phyloP scores from a whole-genome alignment of 768 basidiomycete species.

The Boletellus emodensis region DNA sequence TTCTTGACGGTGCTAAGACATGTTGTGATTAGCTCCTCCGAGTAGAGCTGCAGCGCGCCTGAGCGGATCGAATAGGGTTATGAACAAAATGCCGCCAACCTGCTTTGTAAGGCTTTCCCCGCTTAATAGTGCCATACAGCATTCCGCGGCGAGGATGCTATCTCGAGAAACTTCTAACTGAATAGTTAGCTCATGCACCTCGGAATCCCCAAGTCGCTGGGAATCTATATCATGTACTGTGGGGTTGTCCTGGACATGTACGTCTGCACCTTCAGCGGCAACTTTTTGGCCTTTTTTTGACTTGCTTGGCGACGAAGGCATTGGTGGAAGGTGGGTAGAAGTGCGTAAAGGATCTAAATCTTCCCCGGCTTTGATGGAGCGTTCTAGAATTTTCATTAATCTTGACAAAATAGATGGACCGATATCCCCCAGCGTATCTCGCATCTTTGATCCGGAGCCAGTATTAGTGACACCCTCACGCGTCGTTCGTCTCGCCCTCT shows the following conservation, averaged over 20 bases:
- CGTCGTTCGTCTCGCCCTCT: slow-evolving; percentile 54
- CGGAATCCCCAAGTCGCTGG: slow-evolving; percentile 39
- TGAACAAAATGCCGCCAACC: slow-evolving; percentile 40
- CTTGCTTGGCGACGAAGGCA: slow-evolving; percentile 36
- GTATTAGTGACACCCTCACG: slow-evolving; percentile 33
- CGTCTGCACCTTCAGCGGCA: background rate
- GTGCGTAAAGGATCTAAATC: slow-evolving; percentile 66
- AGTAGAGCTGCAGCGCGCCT: slow-evolving; percentile 62
- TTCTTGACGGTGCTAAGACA: slow-evolving; percentile 78
- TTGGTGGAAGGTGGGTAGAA: slow-evolving; percentile 18
- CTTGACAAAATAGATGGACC: slow-evolving; percentile 60
- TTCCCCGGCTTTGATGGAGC: slow-evolving; percentile 73
- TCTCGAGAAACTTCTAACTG: slow-evolving; percentile 62
- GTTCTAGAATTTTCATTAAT: slow-evolving; percentile 72
- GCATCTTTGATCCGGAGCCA: slow-evolving; percentile 39
- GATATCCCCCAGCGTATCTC: slow-evolving; percentile 63
- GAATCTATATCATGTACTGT: slow-evolving; percentile 7
- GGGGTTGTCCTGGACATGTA: background rate
- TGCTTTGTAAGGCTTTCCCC: slow-evolving; percentile 83
- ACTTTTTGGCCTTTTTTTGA: slow-evolving; percentile 48
- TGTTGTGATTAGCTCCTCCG: slow-evolving; percentile 84
- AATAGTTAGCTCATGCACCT: slow-evolving; percentile 49
- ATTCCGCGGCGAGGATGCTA: slow-evolving; percentile 80
- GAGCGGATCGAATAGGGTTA: background rate
- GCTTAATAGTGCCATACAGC: slow-evolving; percentile 71